phyloP scores from a whole-genome alignment of 140 eudicot genomes.

The Ambrosia hybrid region DNA sequence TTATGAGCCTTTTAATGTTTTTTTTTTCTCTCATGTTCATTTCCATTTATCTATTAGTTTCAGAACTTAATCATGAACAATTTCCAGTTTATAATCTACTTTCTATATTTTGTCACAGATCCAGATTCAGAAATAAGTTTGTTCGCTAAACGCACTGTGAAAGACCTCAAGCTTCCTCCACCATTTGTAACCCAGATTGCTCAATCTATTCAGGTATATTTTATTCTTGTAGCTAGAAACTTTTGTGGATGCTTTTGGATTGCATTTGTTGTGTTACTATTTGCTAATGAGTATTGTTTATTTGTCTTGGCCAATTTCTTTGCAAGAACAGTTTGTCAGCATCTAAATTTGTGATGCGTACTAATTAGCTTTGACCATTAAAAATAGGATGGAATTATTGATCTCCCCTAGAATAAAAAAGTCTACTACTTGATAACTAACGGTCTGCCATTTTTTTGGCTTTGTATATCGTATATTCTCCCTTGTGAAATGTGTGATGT shows the following conservation, averaged over 20 bases:
- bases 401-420: not conserved
- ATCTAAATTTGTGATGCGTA: not conserved
- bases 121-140: constrained; percentile 84
- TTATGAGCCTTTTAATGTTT: not conserved
- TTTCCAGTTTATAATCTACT: not conserved
- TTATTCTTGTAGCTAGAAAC: constrained; percentile 23
- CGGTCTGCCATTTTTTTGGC: not conserved
- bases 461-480: not conserved
- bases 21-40: not conserved
- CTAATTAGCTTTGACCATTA: not conserved
- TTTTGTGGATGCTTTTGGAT: not conserved
- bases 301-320: not conserved
- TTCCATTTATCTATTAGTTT: not conserved
- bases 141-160: constrained; percentile 83
- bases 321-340: not conserved
- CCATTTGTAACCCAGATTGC: constrained; percentile 86
- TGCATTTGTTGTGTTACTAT: not conserved
- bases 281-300: not conserved
- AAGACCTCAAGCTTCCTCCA: constrained; percentile 92
- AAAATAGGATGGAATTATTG: constrained; percentile 4
- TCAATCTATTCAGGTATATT: constrained; percentile 83
- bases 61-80: not conserved
- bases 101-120: constrained; percentile 42
- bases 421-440: no score
- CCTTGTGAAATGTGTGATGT: no score